These are phyloP conservation scores for Heliamphora exappendiculata DNA, from an alignment of 148 eudicot species.

Conservation along the genomic window DNA sequence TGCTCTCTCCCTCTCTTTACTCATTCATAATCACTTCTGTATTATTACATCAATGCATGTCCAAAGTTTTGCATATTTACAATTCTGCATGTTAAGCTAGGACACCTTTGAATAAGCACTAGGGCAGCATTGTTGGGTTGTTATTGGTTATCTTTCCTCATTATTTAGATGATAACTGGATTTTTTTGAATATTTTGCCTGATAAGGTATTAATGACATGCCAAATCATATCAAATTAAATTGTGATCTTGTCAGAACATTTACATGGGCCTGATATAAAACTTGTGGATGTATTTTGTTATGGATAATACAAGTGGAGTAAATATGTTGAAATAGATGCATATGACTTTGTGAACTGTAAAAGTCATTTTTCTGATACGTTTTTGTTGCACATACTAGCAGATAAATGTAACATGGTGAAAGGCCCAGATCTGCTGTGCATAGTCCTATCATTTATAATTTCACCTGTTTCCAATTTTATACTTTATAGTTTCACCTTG, in stretches of 20 bases:
- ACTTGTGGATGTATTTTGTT: background rate
- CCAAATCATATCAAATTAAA: background rate
- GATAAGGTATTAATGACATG: background rate
- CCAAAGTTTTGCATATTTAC: background rate
- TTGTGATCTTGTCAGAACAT: background rate
- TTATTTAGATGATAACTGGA: background rate
- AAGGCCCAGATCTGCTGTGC: background rate
- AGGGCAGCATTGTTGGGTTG: background rate
- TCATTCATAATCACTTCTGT: background rate
- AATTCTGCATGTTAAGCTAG: background rate
- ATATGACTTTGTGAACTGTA: background rate
- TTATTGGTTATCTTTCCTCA: background rate
- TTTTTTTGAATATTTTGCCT: background rate
- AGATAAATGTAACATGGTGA: constrained; percentile 4
- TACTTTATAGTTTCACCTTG: background rate
- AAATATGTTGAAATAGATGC: background rate
- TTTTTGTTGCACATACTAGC: background rate
- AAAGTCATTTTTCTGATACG: background rate
- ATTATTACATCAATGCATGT: background rate
- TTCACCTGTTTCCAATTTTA: background rate
- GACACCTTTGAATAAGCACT: background rate
- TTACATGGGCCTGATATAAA: background rate
- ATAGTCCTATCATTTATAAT: background rate
- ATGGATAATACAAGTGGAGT: background rate
- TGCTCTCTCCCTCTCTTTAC: background rate